A percentile compares a stretch with the other conserved stretches of the same genome.
phyloP scores from a whole-genome alignment of 306 rosid species.

The Quercus dentata region DNA sequence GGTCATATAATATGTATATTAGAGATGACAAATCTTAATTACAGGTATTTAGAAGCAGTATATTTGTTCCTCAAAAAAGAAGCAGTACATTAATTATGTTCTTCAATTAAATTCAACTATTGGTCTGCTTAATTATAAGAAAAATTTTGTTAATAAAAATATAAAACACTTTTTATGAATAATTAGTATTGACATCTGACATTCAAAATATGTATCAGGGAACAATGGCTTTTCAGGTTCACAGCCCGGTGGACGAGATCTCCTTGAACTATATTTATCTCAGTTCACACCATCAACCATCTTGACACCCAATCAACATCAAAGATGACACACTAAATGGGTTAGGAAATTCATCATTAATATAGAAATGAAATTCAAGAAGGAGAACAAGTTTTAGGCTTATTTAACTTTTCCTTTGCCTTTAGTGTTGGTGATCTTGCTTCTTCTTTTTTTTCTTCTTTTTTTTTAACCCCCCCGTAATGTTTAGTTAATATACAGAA shows the following conservation, averaged over 20 bases:
- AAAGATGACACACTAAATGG: not conserved
- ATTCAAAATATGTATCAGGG: slow-evolving; percentile 14
- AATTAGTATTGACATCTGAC: not conserved
- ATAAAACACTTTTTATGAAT: not conserved
- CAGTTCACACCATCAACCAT: slow-evolving; percentile 15
- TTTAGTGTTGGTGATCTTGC: too few species aligned
- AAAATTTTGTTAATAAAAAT: too few species aligned
- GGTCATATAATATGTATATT: too few species aligned
- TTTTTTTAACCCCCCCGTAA: too few species aligned
- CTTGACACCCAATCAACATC: slow-evolving; percentile 4
- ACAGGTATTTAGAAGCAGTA: too few species aligned
- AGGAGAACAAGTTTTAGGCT: not conserved
- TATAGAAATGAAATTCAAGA: not conserved
- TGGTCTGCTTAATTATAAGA: too few species aligned
- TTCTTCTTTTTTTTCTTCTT: too few species aligned
- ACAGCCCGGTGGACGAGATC: slow-evolving; percentile 22
- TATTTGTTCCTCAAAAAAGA: too few species aligned
- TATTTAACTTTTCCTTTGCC: not conserved
- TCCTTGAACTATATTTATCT: slow-evolving; percentile 32
- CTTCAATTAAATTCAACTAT: too few species aligned
- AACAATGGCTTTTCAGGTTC: slow-evolving; percentile 14
- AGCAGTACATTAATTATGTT: too few species aligned
- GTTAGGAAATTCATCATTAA: not conserved
- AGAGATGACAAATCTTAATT: too few species aligned
- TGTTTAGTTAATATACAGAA: too few species aligned